A percentile compares a stretch with the other conserved stretches of the same genome.
These are phyloP conservation scores for Erythrobasidium yunnanense DNA, from an alignment of 768 basidiomycete species.

Conservation along the genomic window DNA sequence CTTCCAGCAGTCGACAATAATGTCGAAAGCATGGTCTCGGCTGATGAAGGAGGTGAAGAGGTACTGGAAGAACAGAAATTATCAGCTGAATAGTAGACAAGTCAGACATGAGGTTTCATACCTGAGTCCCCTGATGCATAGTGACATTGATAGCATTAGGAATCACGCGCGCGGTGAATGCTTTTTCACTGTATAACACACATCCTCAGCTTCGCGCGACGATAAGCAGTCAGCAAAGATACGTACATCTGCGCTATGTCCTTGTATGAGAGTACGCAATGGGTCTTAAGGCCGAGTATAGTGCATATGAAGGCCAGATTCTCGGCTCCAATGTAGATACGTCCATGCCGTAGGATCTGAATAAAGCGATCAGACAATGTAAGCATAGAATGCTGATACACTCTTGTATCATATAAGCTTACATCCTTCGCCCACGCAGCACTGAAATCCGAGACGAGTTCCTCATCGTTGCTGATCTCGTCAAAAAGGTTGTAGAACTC, in stretches of 20 bases:
- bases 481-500: slow-evolving; percentile 26
- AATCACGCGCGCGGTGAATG: slow-evolving; percentile 8
- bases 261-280: slow-evolving; percentile 5
- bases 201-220: too few relatives aligned
- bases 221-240: background rate
- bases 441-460: slow-evolving; percentile 16
- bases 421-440: slow-evolving; percentile 24
- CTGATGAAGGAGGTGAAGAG: slow-evolving; percentile 8
- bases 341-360: slow-evolving; percentile 15
- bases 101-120: background rate
- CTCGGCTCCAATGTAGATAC: slow-evolving; percentile 13
- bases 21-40: slow-evolving; percentile 17
- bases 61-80: background rate
- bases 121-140: background rate
- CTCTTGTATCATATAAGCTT: background rate
- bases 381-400: background rate
- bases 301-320: slow-evolving; percentile 22
- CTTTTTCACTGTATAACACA: slow-evolving; percentile 4
- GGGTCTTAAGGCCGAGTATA: slow-evolving; percentile 21
- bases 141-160: slow-evolving; percentile 26
- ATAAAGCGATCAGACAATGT: background rate
- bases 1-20: slow-evolving; percentile 27
- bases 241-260: slow-evolving; percentile 18
- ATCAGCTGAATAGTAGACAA: background rate
- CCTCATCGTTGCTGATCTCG: slow-evolving; percentile 12